phyloP scores from a whole-genome alignment of 139 green algal species.

The Chlamydomonas applanata region DNA sequence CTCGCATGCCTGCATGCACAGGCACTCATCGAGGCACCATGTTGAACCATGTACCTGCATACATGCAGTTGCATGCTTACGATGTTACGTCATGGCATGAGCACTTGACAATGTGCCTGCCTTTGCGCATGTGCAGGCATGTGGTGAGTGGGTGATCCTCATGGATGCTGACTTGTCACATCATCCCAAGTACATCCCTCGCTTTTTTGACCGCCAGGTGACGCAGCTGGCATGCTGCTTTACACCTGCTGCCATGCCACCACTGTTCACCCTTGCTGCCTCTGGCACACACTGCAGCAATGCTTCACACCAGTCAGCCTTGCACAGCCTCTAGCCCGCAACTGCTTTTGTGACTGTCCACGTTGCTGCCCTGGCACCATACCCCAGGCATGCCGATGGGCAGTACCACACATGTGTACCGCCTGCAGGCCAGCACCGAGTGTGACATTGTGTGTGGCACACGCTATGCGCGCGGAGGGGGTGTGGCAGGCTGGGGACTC shows the following conservation, averaged over 20 bases:
- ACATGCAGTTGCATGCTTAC: too few species aligned
- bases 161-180: constrained; percentile 98
- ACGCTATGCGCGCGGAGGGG: constrained; percentile 75
- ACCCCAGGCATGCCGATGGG: too few species aligned
- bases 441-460: constrained; percentile 90
- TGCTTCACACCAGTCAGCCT: background rate
- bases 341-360: background rate
- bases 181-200: constrained; percentile 62
- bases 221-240: too few species aligned
- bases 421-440: constrained; percentile 61
- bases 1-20: constrained; percentile 7
- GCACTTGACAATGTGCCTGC: too few species aligned
- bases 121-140: constrained; percentile 15
- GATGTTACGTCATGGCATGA: too few species aligned
- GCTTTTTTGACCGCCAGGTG: constrained; percentile 1
- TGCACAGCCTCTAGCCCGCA: background rate
- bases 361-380: too few species aligned
- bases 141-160: constrained; percentile 83
- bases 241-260: too few species aligned
- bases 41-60: constrained; percentile 69
- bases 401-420: too few species aligned
- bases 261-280: too few species aligned
- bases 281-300: too few species aligned
- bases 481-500: constrained; percentile 90
- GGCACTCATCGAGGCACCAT: constrained; percentile 48